Conservation (phyloP, 306 rosid genomes). For the Pyrus betulifolia region DNA sequence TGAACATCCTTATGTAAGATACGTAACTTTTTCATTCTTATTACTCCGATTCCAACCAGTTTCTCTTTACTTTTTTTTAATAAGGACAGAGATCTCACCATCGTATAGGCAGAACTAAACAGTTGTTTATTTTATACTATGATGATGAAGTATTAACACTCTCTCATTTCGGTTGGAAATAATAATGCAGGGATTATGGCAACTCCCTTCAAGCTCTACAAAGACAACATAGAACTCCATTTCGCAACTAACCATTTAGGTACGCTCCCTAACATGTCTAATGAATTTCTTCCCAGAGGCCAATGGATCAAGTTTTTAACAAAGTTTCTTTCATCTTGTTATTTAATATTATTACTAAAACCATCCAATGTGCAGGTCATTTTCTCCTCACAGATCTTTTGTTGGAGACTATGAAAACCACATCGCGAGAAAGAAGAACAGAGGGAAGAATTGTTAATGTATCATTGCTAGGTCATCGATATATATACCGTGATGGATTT, state of each 20-base stretch:
- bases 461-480: slow-evolving; percentile 56
- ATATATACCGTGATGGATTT: slow-evolving; percentile 46
- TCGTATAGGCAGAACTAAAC: too few relatives aligned
- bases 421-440: slow-evolving; percentile 42
- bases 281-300: too few relatives aligned
- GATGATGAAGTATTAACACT: not conserved
- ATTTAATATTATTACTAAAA: too few relatives aligned
- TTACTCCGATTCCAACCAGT: too few relatives aligned
- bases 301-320: not conserved
- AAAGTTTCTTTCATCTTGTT: not conserved
- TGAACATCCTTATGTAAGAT: slow-evolving; percentile 58
- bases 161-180: slow-evolving; percentile 34
- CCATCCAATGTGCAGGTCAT: slow-evolving; percentile 46
- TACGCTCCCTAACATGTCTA: not conserved
- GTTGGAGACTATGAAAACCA: slow-evolving; percentile 70
- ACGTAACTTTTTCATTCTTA: not conserved
- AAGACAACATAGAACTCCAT: slow-evolving; percentile 68
- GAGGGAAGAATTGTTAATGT: slow-evolving; percentile 75
- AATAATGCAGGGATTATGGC: slow-evolving; percentile 87
- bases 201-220: slow-evolving; percentile 58
- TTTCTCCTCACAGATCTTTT: slow-evolving; percentile 76
- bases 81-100: too few relatives aligned
- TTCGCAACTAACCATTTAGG: slow-evolving; percentile 85
- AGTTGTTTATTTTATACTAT: too few relatives aligned
- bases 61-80: too few relatives aligned